These are phyloP conservation scores for Apophysomyces sp. DNA, from an alignment of 371 early-diverging fungal species.

Conservation along the genomic window DNA sequence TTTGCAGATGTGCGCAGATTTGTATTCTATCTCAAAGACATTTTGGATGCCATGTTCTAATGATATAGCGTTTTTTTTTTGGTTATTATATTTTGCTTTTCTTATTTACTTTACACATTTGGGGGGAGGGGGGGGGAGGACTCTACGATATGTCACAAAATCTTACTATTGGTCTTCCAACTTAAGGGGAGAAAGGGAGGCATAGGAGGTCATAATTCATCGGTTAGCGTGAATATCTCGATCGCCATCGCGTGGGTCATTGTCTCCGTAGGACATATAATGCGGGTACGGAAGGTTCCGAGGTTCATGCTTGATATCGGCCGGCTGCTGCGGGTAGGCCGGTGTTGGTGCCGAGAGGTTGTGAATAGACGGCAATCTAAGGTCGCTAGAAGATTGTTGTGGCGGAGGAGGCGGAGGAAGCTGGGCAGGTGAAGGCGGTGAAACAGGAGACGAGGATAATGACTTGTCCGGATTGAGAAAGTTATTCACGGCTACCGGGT, in stretches of 20 bases:
- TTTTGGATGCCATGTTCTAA: constrained; percentile 38
- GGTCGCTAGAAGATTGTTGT: constrained; percentile 3
- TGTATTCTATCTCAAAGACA: constrained; percentile 45
- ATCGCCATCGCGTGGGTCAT: not conserved
- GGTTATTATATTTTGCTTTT: not conserved
- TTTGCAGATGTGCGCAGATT: constrained; percentile 74
- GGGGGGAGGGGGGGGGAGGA: not conserved
- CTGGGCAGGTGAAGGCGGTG: constrained; percentile 9
- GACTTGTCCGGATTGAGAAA: constrained; percentile 24
- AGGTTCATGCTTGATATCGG: not conserved
- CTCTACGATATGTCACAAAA: not conserved
- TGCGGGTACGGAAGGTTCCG: constrained; percentile 1
- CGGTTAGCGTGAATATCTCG: not conserved
- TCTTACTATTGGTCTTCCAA: not conserved
- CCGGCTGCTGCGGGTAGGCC: constrained; percentile 9
- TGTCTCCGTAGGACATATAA: not conserved
- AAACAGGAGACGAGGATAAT: constrained; percentile 15
- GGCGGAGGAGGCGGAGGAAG: not conserved
- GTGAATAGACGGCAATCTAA: constrained; percentile 40
- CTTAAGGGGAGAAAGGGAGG: not conserved
- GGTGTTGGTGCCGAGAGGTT: constrained; percentile 26
- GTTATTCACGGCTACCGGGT: constrained; percentile 16
- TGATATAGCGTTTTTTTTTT: not conserved
- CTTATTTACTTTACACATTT: not conserved
- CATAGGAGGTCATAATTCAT: too few species aligned